A percentile compares a stretch with the other conserved stretches of the same genome.
Evolutionary conservation across 768 basidiomycete species (phyloP).

Genomic region (Brasilioporus rufonigricans): DNA sequence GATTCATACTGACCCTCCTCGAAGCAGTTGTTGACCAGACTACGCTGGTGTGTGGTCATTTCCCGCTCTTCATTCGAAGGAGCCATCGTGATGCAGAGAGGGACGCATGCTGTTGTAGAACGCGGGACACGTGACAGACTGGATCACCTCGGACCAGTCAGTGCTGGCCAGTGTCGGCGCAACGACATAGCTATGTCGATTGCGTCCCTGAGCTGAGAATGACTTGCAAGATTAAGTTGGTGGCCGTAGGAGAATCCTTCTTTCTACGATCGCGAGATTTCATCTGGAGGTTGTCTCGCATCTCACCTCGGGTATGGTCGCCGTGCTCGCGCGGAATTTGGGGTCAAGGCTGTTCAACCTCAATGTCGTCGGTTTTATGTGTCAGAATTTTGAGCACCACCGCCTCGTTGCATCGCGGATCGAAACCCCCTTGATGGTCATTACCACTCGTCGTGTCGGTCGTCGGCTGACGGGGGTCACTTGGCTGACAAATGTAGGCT

Average conservation of each 20-base stretch:
- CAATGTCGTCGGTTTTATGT: neutral
- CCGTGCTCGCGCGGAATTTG: too few species aligned
- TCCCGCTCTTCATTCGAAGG: conserved; percentile 35
- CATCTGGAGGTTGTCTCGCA: neutral
- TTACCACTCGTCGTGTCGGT: neutral
- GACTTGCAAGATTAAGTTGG: neutral
- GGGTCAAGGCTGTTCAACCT: conserved; percentile 10
- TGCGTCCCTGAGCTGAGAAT: too few species aligned
- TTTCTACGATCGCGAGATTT: neutral
- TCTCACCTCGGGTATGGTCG: neutral
- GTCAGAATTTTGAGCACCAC: neutral
- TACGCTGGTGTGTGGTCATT: conserved; percentile 47
- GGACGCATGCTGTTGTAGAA: conserved; percentile 3
- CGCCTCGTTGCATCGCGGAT: conserved; percentile 16
- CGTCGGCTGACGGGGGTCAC: neutral
- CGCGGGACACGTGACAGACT: conserved; percentile 25
- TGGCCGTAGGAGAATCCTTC: neutral
- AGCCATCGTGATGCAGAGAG: conserved; percentile 8
- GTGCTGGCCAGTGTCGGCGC: neutral
- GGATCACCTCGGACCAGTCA: too few species aligned
- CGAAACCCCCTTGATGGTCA: conserved; percentile 5
- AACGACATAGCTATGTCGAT: neutral
- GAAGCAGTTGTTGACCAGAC: conserved; percentile 67
- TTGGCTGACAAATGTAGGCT: conserved; percentile 17
- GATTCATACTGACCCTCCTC: conserved; percentile 77